Evolutionary conservation across 768 basidiomycete species (phyloP), one percentile per base, ranked within the genome.

Genomic region (Kwoniella sp.): DNA sequence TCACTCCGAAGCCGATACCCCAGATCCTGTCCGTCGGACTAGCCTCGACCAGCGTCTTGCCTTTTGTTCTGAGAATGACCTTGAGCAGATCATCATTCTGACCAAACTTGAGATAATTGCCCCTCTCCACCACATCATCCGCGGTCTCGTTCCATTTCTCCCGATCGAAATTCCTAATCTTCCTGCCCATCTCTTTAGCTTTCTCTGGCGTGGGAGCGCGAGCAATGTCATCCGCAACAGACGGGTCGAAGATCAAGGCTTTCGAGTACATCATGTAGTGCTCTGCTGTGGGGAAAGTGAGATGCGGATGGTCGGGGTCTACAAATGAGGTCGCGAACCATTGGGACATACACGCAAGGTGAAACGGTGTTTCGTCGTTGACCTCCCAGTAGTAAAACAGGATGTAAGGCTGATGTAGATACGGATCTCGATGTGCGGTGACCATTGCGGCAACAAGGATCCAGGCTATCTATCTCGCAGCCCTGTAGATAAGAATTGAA

Each of bases 181-280:
- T 78, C 22, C 86, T 79, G 4, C 87, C 87, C n/a, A 87, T 82
- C 2, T 80, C 81, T 75, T 87, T 88, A 11, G 87, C 84, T 7
- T 69, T 56, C 11, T 81, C 79, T 76, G 86, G 83, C 34, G 81
- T 81, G 1, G 58, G 76, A 22, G 83, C 78, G 2, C 64, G 77
- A 25, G 86, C 70, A 13, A 88, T 83, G 61, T 83, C 75, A 25
- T 82, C 75, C 2, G 85, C 84, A 4, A 85, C 74, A 3, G 72
- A 81, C 3, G 58, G 47, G 11, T 88, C 86, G 13, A 88, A 88
- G 1, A 88, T 69, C 3, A 86, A 71, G 7, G 87, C 86, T 73
- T 88, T 88, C 58, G 85, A 84, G 45, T 85, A 81, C 87, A 88
- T 89, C 87, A 88, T 88, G 63, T 70, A 88, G 68, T 88, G 87